phyloP scores from a whole-genome alignment of 345 rosid genomes.

The Gossypium longicalyx region DNA sequence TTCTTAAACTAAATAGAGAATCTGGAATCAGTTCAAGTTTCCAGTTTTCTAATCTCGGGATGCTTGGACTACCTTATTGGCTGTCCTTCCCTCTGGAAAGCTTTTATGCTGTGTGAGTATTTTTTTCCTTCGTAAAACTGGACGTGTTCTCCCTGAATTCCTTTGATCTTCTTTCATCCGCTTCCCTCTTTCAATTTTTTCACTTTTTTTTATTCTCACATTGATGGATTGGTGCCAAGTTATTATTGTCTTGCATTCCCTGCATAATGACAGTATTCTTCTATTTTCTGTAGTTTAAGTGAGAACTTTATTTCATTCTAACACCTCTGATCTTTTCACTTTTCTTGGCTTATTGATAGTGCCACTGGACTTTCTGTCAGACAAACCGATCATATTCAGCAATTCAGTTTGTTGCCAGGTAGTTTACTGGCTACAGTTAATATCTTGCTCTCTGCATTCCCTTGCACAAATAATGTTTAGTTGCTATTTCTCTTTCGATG shows the following conservation, averaged over 20 bases:
- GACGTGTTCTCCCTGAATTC: background rate
- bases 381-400: constrained; percentile 44
- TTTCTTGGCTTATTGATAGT: constrained; percentile 39
- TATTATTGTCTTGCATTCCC: background rate
- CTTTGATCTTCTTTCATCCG: background rate
- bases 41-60: constrained; percentile 63
- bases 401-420: constrained; percentile 78
- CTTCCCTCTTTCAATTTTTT: background rate
- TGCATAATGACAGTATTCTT: background rate
- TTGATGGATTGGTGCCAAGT: background rate
- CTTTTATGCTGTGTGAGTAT: constrained; percentile 64
- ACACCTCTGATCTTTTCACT: background rate
- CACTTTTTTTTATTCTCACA: background rate
- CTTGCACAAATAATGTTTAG: background rate
- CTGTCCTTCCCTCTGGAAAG: constrained; percentile 56
- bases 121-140: background rate
- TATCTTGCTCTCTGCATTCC: constrained; percentile 4
- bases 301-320: background rate
- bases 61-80: constrained; percentile 94
- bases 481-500: background rate
- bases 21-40: constrained; percentile 58
- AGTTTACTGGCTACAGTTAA: constrained; percentile 8
- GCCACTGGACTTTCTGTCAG: constrained; percentile 40
- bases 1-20: constrained; percentile 54
- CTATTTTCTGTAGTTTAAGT: background rate